These are phyloP conservation scores for Tuber calosporum DNA, from an alignment of 495 filamentous ascomycete species.

Conservation along the genomic window DNA sequence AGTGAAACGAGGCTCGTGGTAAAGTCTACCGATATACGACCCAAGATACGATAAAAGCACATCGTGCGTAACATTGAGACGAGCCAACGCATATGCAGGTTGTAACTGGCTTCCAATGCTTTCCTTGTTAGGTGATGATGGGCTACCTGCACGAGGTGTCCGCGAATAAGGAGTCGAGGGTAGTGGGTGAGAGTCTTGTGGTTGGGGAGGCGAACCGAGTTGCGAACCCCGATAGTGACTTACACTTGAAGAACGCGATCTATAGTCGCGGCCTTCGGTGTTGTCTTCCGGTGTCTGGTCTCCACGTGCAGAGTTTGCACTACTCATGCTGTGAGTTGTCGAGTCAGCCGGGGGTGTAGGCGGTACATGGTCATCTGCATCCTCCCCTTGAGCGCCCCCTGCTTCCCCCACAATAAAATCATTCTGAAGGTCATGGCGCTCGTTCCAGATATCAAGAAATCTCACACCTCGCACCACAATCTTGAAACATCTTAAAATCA, in stretches of 20 bases:
- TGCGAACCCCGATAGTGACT: constrained; percentile 22
- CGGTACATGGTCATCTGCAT: constrained; percentile 49
- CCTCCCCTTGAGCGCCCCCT: background rate
- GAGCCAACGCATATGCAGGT: constrained; percentile 42
- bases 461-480: constrained; percentile 84
- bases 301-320: constrained; percentile 10
- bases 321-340: constrained; percentile 23
- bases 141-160: constrained; percentile 31
- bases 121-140: constrained; percentile 23
- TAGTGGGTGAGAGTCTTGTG: constrained; percentile 36
- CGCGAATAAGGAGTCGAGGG: constrained; percentile 39
- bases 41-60: constrained; percentile 78
- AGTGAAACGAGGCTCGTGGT: constrained; percentile 80
- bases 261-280: constrained; percentile 22
- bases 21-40: constrained; percentile 82
- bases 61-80: constrained; percentile 71
- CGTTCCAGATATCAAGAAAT: constrained; percentile 84
- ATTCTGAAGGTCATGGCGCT: constrained; percentile 55
- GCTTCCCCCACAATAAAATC: constrained; percentile 54
- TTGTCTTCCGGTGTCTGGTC: constrained; percentile 18
- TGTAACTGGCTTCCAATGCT: constrained; percentile 20
- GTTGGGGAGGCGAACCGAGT: constrained; percentile 7
- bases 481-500: constrained; percentile 87
- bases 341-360: constrained; percentile 66
- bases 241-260: constrained; percentile 20